Base-by-base conservation (phyloP, 441 rosid species). In the Hypseocharis bilobata region DNA sequence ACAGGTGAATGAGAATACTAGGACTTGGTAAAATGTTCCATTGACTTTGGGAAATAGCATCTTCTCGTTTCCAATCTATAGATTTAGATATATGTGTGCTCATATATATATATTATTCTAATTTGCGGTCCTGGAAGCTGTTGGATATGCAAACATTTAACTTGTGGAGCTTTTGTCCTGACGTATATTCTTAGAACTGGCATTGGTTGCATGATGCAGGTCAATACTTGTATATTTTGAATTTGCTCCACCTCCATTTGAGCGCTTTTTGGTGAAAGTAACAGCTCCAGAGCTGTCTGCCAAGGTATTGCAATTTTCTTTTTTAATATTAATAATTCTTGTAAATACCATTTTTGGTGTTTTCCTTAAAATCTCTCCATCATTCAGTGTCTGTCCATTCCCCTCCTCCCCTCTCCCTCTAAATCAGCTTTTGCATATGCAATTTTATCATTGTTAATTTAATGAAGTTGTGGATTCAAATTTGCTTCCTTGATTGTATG, bases 201-300 rank as follows among this genome's bases (percentile, higher is more conserved):
- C 36, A 17, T 58, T 28, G 49, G 66, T 59, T 32, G 38, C 62
- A 56, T 74, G 72, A 16, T 77, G 64, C 84, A 93, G 98, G 89
- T 83, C 88, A 69, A 72, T 86, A 42, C 78, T 84, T 60, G 62
- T 60, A 70, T 93, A 91, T 79, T 91, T 93, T 75, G 72, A 82
- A 75, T 80, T 84, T 72, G 87, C 96, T 69, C 95, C 95, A 1
- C 87, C 96, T 63, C 97, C 97, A 45, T 88, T 87, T 65, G 74
- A 84, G 73, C 89, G 90, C 42, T 64, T 89, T 75, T 78, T 82
- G 81, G 69, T 65, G 66, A 72, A 79, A 34, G 77, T 69, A 54
- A 56, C 45, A 11, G 64, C 62, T 70, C 65, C 49, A 6, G 78
- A 79, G 69, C 75, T 68, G 17, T 70, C 75, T 40, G 55, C 5